A percentile compares a stretch with the other conserved stretches of the same genome.
phyloP scores from a whole-genome alignment of 345 rosid genomes.

The Pugionium cornutum region DNA sequence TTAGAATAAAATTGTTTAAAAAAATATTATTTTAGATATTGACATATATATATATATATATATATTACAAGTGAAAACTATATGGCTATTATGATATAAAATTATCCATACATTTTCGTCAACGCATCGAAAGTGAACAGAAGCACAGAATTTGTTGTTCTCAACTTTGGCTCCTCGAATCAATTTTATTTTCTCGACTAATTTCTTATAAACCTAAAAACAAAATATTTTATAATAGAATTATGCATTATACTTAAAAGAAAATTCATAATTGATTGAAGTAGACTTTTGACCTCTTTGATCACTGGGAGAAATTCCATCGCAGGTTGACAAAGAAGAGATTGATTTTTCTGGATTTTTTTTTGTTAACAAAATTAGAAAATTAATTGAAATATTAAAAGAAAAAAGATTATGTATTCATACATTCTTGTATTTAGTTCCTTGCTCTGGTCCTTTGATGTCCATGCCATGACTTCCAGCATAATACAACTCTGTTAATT shows the following conservation, averaged over 20 bases:
- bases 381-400: not conserved
- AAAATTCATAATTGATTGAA: not conserved
- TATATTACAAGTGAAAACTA: not conserved
- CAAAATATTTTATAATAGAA: not conserved
- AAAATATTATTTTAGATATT: no score
- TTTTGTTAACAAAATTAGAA: not conserved
- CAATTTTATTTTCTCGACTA: constrained; percentile 60
- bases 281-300: constrained; percentile 54
- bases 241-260: not conserved
- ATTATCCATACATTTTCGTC: constrained; percentile 62
- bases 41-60: not conserved
- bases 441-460: constrained; percentile 83
- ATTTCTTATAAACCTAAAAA: constrained; percentile 39
- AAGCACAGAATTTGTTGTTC: constrained; percentile 87
- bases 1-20: no score
- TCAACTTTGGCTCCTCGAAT: constrained; percentile 76
- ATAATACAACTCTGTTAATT: constrained; percentile 72
- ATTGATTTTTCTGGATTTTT: constrained; percentile 48
- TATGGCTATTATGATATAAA: not conserved
- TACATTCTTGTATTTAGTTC: constrained; percentile 36
- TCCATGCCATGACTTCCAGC: constrained; percentile 99
- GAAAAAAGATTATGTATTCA: constrained; percentile 22
- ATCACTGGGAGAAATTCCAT: constrained; percentile 82
- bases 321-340: constrained; percentile 75
- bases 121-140: constrained; percentile 88